Evolutionary conservation across 1,284 basidiomycete genomes (phyloP).

Genomic region (Pseudozyma tsukubaensis): DNA sequence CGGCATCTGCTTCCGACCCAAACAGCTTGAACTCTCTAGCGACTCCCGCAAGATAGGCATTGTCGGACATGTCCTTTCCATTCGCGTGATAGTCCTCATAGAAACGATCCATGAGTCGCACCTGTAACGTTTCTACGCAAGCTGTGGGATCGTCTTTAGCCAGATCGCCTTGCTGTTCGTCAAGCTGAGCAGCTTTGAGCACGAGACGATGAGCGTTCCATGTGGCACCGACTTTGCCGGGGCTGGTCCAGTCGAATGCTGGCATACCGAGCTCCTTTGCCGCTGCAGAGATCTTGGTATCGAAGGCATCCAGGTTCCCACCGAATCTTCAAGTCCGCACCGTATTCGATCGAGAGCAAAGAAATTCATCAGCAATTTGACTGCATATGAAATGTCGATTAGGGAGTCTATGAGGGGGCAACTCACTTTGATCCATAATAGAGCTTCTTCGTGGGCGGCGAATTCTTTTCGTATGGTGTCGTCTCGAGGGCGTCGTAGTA

Average conservation of each 20-base stretch:
- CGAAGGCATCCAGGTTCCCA: conserved; percentile 48
- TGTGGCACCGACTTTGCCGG: conserved; percentile 52
- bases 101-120: conserved; percentile 38
- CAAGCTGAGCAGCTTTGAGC: conserved; percentile 38
- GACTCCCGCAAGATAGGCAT: conserved; percentile 27
- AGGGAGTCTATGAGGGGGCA: not conserved
- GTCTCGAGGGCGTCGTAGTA: conserved; percentile 49
- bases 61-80: conserved; percentile 45
- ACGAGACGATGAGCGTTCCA: conserved; percentile 53
- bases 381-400: not conserved
- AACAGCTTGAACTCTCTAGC: conserved; percentile 39
- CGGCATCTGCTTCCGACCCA: conserved; percentile 22
- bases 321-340: conserved; percentile 16
- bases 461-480: conserved; percentile 41
- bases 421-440: conserved; percentile 47
- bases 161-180: conserved; percentile 17
- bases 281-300: conserved; percentile 45
- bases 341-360: not conserved
- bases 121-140: conserved; percentile 26
- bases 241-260: conserved; percentile 39
- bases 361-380: not conserved
- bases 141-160: conserved; percentile 14
- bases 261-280: conserved; percentile 38
- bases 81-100: conserved; percentile 42
- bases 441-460: conserved; percentile 47